Conservation (phyloP, 495 filamentous ascomycete genomes). For the Astrocystis sublimbata region DNA sequence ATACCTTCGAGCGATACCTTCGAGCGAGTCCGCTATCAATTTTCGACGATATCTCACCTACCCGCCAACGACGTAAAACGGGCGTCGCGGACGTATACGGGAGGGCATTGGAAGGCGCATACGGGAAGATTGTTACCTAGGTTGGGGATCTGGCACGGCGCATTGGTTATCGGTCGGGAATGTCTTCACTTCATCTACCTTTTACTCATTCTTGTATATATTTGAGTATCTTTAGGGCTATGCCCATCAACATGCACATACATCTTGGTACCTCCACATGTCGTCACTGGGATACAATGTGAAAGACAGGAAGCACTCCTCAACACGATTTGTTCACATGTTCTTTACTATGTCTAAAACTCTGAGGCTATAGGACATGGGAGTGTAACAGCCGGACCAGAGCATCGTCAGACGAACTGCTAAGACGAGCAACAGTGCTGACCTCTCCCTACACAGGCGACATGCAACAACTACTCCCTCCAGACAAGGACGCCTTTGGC, state of each 20-base stretch:
- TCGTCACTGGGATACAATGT: background rate
- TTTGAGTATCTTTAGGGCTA: constrained; percentile 1
- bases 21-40: background rate
- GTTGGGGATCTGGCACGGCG: background rate
- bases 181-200: background rate
- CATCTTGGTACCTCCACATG: background rate
- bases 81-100: background rate
- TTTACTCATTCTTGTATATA: constrained; percentile 17
- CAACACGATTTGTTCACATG: background rate
- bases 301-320: background rate
- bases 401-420: too few relatives aligned
- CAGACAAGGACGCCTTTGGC: constrained; percentile 47
- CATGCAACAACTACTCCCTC: constrained; percentile 27
- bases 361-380: too few relatives aligned
- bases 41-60: background rate
- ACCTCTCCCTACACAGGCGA: background rate
- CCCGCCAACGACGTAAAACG: background rate
- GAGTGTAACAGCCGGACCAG: too few relatives aligned
- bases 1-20: background rate
- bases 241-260: constrained; percentile 11
- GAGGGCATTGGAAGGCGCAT: background rate
- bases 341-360: too few relatives aligned
- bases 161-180: background rate
- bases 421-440: too few relatives aligned
- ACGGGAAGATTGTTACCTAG: background rate